Evolutionary conservation across 106 monocot species (phyloP).

Genomic region (Platanthera zijinensis): DNA sequence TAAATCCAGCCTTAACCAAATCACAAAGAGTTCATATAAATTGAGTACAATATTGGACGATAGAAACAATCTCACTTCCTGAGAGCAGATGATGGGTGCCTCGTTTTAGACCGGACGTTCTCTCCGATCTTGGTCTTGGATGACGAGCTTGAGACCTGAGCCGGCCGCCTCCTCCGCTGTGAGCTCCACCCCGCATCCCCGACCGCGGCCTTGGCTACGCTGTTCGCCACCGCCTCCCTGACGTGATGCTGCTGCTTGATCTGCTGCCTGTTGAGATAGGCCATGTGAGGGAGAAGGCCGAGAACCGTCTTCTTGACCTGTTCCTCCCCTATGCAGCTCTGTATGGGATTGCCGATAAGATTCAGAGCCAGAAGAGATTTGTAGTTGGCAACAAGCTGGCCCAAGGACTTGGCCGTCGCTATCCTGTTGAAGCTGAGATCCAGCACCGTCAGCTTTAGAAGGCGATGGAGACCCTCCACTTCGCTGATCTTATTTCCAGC

Average conservation of each 20-base stretch:
- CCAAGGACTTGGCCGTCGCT: slow-evolving; percentile 57
- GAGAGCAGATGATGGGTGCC: slow-evolving; percentile 10
- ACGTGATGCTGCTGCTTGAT: slow-evolving; percentile 48
- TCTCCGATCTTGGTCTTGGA: slow-evolving; percentile 7
- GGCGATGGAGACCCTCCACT: slow-evolving; percentile 83
- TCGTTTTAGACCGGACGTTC: slow-evolving; percentile 17
- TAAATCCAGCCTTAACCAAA: no score
- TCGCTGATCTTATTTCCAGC: slow-evolving; percentile 93
- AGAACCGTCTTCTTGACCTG: slow-evolving; percentile 51
- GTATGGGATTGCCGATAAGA: slow-evolving; percentile 76
- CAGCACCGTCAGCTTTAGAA: slow-evolving; percentile 68
- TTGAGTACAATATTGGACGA: no score
- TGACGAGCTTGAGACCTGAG: slow-evolving; percentile 16
- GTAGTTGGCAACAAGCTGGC: slow-evolving; percentile 87
- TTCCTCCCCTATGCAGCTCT: slow-evolving; percentile 71
- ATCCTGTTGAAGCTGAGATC: slow-evolving; percentile 98
- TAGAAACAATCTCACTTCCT: slow-evolving; percentile 11
- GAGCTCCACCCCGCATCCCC: slow-evolving; percentile 24
- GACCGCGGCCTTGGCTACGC: slow-evolving; percentile 65
- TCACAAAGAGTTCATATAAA: no score
- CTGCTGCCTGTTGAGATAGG: slow-evolving; percentile 68
- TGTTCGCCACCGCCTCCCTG: slow-evolving; percentile 43
- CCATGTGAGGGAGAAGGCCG: slow-evolving; percentile 53
- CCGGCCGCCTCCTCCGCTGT: slow-evolving; percentile 29
- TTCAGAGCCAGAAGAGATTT: slow-evolving; percentile 65